Conservation (phyloP, 2,329 filamentous ascomycete genomes). For the Dichotomopilus funicola region DNA sequence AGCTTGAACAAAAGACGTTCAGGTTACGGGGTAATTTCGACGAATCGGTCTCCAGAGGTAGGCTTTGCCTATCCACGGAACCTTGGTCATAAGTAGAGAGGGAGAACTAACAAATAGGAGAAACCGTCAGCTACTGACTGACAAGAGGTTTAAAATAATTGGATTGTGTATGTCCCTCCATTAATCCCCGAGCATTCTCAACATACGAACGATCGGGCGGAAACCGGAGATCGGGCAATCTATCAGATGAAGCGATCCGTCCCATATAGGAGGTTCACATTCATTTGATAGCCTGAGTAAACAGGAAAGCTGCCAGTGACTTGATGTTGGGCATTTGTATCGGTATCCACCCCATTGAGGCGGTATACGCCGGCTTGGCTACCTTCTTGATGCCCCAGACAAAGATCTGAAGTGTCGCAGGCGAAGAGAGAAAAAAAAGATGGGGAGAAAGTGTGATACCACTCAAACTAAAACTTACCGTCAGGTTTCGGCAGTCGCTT, state of each 20-base stretch:
- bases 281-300: conserved; percentile 20
- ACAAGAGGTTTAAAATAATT: not conserved
- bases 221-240: conserved; percentile 33
- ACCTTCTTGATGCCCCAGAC: conserved; percentile 54
- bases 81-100: conserved; percentile 27
- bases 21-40: conserved; percentile 25
- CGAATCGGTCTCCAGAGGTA: conserved; percentile 15
- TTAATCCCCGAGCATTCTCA: conserved; percentile 43
- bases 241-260: conserved; percentile 14
- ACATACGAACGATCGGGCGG: conserved; percentile 44
- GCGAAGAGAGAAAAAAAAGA: not conserved
- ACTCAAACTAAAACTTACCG: conserved; percentile 30
- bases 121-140: conserved; percentile 20
- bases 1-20: conserved; percentile 40
- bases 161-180: conserved; percentile 35
- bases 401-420: too few relatives aligned
- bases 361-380: conserved; percentile 43
- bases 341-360: conserved; percentile 53
- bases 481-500: conserved; percentile 51
- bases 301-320: conserved; percentile 27
- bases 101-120: conserved; percentile 32
- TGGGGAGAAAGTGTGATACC: conserved; percentile 2
- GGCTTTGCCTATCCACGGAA: conserved; percentile 23
- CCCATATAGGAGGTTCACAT: conserved; percentile 30
- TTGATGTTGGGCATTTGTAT: conserved; percentile 62